Percentiles rank a stretch among this genome's conserved stretches.
phyloP scores from a whole-genome alignment of 129 eudicot species.

The Flaveria trinervia region DNA sequence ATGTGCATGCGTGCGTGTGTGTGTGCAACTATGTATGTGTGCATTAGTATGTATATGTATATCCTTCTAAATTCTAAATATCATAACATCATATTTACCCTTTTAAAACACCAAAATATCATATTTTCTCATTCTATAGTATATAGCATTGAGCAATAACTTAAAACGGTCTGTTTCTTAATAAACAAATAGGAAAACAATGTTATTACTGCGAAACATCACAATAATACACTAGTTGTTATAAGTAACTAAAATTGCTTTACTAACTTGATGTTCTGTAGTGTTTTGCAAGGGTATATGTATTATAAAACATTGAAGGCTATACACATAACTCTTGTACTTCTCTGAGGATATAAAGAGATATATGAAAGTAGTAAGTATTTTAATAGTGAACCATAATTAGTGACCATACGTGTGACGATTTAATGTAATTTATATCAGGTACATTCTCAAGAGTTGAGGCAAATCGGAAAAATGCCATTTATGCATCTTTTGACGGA shows the following conservation, averaged over 20 bases:
- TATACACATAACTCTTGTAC: background rate
- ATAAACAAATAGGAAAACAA: background rate
- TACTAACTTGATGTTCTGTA: background rate
- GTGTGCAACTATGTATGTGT: too few species aligned
- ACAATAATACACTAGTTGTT: background rate
- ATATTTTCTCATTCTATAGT: background rate
- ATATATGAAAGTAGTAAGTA: background rate
- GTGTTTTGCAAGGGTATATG: background rate
- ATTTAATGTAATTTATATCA: background rate
- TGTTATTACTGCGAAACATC: background rate
- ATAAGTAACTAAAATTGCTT: background rate
- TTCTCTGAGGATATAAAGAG: background rate
- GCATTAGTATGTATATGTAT: too few species aligned
- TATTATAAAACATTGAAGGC: background rate
- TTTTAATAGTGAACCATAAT: constrained; percentile 8
- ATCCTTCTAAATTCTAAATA: background rate
- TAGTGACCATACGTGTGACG: background rate
- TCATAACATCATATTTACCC: background rate
- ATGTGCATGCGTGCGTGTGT: too few species aligned
- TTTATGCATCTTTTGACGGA: background rate
- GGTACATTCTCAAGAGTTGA: background rate
- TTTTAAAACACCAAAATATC: background rate
- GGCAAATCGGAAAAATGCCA: background rate
- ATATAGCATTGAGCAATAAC: background rate
- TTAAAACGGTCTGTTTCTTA: background rate